phyloP scores from a whole-genome alignment of 306 rosid species.

The Trichosanthes cucumerina region DNA sequence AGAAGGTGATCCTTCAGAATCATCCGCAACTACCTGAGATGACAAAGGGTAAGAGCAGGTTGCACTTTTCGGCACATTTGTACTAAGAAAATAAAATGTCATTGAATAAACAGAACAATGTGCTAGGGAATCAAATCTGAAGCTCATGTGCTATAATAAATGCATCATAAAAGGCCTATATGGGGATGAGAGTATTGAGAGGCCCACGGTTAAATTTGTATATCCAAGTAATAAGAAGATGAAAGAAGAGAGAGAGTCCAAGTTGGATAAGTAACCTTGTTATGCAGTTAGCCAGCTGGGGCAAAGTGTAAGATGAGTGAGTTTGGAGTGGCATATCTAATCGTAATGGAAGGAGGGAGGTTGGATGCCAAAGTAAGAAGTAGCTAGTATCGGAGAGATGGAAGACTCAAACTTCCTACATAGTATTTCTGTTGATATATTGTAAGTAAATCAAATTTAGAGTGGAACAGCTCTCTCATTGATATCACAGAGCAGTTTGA shows the following conservation, averaged over 20 bases:
- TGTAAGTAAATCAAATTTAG: not conserved
- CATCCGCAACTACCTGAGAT: slow-evolving; percentile 56
- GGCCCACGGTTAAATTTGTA: not conserved
- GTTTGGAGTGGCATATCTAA: not conserved
- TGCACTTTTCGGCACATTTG: not conserved
- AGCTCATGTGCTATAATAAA: not conserved
- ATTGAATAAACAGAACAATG: not conserved
- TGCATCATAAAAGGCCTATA: not conserved
- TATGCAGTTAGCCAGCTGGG: not conserved
- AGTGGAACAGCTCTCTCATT: not conserved
- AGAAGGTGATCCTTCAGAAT: slow-evolving; percentile 48
- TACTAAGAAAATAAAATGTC: not conserved
- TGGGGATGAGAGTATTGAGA: not conserved
- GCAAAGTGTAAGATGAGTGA: not conserved
- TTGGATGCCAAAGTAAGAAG: not conserved
- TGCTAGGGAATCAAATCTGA: not conserved
- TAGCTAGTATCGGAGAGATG: not conserved
- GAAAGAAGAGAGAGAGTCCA: not conserved
- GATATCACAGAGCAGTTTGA: not conserved
- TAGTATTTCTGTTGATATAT: not conserved
- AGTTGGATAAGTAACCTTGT: not conserved
- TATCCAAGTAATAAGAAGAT: not conserved
- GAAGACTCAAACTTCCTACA: not conserved
- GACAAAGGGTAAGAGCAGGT: not conserved
- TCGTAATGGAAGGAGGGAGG: not conserved